These are phyloP conservation scores for Alopecurus myosuroides DNA, from an alignment of 176 grass and related monocot genomes.

Conservation along the genomic window DNA sequence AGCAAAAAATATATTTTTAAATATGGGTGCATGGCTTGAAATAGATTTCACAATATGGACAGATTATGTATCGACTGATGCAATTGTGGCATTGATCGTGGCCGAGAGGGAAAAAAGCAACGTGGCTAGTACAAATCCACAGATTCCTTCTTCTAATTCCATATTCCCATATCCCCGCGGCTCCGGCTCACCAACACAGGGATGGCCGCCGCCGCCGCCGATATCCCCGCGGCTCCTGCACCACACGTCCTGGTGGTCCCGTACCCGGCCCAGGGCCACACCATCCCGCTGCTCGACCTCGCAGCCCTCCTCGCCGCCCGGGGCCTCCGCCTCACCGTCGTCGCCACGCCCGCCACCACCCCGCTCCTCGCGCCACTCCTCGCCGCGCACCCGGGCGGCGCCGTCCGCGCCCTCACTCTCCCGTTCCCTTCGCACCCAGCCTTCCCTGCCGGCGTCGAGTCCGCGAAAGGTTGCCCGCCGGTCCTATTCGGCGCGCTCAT, in stretches of 20 bases:
- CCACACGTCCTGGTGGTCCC: constrained; percentile 51
- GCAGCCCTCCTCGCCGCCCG: constrained; percentile 30
- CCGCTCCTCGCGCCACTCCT: constrained; percentile 42
- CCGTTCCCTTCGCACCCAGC: constrained; percentile 46
- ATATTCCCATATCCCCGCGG: too few relatives aligned
- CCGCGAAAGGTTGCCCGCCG: not conserved
- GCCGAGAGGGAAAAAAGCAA: too few relatives aligned
- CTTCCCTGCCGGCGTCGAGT: constrained; percentile 40
- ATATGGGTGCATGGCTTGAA: too few relatives aligned
- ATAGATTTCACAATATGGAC: too few relatives aligned
- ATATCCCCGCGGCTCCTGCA: too few relatives aligned
- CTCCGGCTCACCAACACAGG: too few relatives aligned
- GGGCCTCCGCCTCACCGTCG: constrained; percentile 41
- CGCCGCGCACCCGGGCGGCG: constrained; percentile 1
- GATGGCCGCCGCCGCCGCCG: not conserved
- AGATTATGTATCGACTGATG: too few relatives aligned
- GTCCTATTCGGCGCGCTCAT: constrained; percentile 4
- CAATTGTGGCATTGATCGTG: too few relatives aligned
- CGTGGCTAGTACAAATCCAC: too few relatives aligned
- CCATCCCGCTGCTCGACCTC: constrained; percentile 53
- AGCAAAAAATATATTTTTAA: too few relatives aligned
- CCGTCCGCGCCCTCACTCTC: constrained; percentile 33
- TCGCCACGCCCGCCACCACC: constrained; percentile 34
- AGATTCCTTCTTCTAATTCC: too few relatives aligned
- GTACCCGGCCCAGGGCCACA: constrained; percentile 59